Evolutionary conservation across 805 yeast genomes (phyloP).

Genomic region (Metschnikowia santaceciliae): DNA sequence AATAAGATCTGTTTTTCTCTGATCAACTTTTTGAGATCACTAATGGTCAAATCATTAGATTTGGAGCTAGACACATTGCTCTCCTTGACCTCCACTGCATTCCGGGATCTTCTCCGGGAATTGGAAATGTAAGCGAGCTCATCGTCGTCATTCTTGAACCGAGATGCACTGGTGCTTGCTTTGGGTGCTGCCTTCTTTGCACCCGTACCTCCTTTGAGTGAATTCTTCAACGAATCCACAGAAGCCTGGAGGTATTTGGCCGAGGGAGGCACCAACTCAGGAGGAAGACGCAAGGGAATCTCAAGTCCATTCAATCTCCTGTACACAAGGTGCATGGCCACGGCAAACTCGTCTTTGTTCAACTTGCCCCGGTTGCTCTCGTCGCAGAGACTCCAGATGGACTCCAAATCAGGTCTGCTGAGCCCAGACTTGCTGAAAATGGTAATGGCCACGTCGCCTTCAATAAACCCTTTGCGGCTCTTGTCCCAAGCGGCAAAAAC

Average conservation of each 20-base stretch:
- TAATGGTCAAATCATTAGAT: slow-evolving; percentile 41
- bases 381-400: slow-evolving; percentile 89
- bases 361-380: slow-evolving; percentile 76
- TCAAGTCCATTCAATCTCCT: slow-evolving; percentile 84
- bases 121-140: slow-evolving; percentile 65
- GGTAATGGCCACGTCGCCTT: slow-evolving; percentile 77
- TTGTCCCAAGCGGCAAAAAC: slow-evolving; percentile 88
- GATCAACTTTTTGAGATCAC: slow-evolving; percentile 58
- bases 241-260: slow-evolving; percentile 69
- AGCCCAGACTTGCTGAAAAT: slow-evolving; percentile 91
- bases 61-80: slow-evolving; percentile 21
- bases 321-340: slow-evolving; percentile 96
- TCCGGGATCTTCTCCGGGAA: slow-evolving; percentile 51
- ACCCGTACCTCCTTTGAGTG: slow-evolving; percentile 40
- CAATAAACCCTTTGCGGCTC: slow-evolving; percentile 60
- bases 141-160: slow-evolving; percentile 72
- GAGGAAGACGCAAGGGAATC: slow-evolving; percentile 79
- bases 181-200: slow-evolving; percentile 18
- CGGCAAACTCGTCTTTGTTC: slow-evolving; percentile 86
- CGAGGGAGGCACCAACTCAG: slow-evolving; percentile 87
- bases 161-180: slow-evolving; percentile 28
- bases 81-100: slow-evolving; percentile 17
- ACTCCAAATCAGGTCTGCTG: slow-evolving; percentile 77
- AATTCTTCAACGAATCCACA: slow-evolving; percentile 65
- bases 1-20: slow-evolving; percentile 69